Evolutionary conservation across 2,329 filamentous ascomycete genomes (phyloP).

Genomic region (Parastagonospora avenae): DNA sequence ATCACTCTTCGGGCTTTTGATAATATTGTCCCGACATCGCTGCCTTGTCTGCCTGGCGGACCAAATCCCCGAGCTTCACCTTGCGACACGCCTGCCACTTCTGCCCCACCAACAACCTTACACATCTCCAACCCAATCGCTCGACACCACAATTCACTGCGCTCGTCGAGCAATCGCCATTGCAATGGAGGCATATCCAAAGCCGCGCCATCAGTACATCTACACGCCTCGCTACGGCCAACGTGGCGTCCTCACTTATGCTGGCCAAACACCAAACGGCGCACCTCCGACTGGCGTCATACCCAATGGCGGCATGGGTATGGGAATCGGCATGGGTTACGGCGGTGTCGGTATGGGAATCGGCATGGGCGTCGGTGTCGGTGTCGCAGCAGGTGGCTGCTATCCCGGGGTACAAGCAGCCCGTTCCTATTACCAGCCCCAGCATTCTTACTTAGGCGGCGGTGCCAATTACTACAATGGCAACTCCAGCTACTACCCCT

Average conservation of each 20-base stretch:
- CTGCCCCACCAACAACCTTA: conserved; percentile 1
- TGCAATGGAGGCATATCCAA: conserved; percentile 29
- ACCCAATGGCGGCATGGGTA: conserved; percentile 9
- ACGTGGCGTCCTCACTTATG: conserved; percentile 34
- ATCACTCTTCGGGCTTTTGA: neutral
- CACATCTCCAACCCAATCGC: neutral
- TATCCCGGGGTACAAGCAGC: conserved; percentile 34
- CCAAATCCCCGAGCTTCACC: conserved; percentile 13
- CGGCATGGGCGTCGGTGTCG: conserved; percentile 15
- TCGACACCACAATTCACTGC: neutral
- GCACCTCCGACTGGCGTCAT: conserved; percentile 28
- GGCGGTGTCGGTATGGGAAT: conserved; percentile 11
- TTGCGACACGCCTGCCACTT: conserved; percentile 7
- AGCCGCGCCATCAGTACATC: conserved; percentile 40
- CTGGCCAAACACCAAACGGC: conserved; percentile 34
- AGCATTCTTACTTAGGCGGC: conserved; percentile 3
- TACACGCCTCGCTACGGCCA: conserved; percentile 37
- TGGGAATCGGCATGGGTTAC: conserved; percentile 9
- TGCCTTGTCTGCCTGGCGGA: conserved; percentile 7
- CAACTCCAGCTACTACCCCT: conserved; percentile 6
- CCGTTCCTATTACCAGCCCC: conserved; percentile 19
- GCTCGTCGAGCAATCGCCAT: conserved; percentile 1
- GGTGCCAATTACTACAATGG: conserved; percentile 15
- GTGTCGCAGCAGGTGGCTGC: conserved; percentile 19
- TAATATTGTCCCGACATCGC: neutral